A percentile compares a stretch with the other conserved stretches of the same genome.
Conservation (phyloP, 768 basidiomycete species). For the Mycena rebaudengoi region DNA sequence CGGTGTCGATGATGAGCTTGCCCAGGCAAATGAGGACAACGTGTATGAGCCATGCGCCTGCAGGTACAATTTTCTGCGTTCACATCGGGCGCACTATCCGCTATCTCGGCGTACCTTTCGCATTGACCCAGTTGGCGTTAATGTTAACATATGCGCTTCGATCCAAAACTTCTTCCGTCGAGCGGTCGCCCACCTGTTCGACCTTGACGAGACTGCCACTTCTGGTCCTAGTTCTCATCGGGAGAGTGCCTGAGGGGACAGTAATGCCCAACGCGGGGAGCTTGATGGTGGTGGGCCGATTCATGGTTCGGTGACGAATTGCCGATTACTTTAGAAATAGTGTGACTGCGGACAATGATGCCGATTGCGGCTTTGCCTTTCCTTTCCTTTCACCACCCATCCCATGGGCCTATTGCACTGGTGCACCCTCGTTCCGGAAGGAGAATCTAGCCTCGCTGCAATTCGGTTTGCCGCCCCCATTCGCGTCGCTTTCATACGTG, state of each 20-base stretch:
- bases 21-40: constrained; percentile 89
- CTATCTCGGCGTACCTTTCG: constrained; percentile 68
- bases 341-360: too few species aligned
- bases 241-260: constrained; percentile 39
- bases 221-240: constrained; percentile 42
- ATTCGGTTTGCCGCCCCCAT: constrained; percentile 76
- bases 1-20: constrained; percentile 92
- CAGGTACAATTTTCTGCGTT: not conserved
- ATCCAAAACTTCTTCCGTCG: constrained; percentile 79
- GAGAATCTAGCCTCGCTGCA: constrained; percentile 67
- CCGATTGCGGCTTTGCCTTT: too few species aligned
- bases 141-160: constrained; percentile 83
- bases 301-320: constrained; percentile 47
- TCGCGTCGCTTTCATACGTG: constrained; percentile 69
- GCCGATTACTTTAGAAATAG: not conserved
- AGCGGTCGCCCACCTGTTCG: constrained; percentile 78
- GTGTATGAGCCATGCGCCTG: constrained; percentile 99
- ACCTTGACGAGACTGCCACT: constrained; percentile 86
- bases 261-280: constrained; percentile 57
- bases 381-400: not conserved
- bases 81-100: not conserved
- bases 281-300: constrained; percentile 61
- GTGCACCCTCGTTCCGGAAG: constrained; percentile 68
- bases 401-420: constrained; percentile 70
- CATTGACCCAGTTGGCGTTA: constrained; percentile 94